Evolutionary conservation across 2,329 filamentous ascomycete species (phyloP).

Genomic region (Exserohilum rostratum): DNA sequence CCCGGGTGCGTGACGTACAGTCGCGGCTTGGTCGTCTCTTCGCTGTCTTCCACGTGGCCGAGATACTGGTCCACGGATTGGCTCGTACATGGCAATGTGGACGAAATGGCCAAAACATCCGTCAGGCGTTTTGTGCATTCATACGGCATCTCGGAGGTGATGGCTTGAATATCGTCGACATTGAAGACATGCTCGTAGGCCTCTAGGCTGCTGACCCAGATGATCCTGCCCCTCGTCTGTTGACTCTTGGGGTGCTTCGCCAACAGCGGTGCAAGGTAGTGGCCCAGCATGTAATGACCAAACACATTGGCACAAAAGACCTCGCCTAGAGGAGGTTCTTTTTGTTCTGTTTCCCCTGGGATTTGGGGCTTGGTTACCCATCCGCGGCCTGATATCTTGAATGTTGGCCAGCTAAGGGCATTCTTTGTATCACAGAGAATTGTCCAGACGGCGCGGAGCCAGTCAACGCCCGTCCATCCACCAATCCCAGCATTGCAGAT

Average conservation of each 20-base stretch:
- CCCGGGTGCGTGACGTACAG: slow-evolving; percentile 87
- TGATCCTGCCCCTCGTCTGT: slow-evolving; percentile 65
- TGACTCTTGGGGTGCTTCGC: slow-evolving; percentile 51
- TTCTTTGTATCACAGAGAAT: slow-evolving; percentile 68
- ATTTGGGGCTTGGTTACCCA: slow-evolving; percentile 62
- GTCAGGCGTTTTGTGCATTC: slow-evolving; percentile 87
- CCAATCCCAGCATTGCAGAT: slow-evolving; percentile 89
- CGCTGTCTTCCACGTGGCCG: slow-evolving; percentile 10
- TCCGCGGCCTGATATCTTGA: slow-evolving; percentile 69
- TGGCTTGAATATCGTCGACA: slow-evolving; percentile 75
- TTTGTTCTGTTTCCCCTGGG: slow-evolving; percentile 28
- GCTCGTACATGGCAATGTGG: slow-evolving; percentile 67
- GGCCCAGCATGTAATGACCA: slow-evolving; percentile 88
- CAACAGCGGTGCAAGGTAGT: slow-evolving; percentile 79
- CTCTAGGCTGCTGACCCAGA: slow-evolving; percentile 89
- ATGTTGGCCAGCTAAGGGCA: slow-evolving; percentile 76
- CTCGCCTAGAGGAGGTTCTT: slow-evolving; percentile 71
- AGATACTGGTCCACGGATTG: slow-evolving; percentile 50
- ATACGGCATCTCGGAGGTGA: slow-evolving; percentile 70
- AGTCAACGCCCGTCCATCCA: slow-evolving; percentile 82
- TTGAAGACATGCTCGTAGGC: slow-evolving; percentile 64
- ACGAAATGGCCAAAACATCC: slow-evolving; percentile 80
- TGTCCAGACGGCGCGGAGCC: slow-evolving; percentile 62
- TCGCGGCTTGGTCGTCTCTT: slow-evolving; percentile 55
- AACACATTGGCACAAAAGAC: slow-evolving; percentile 94